phyloP scores from a whole-genome alignment of 2,329 filamentous ascomycete genomes.

The Myriosclerotinia curreyana region DNA sequence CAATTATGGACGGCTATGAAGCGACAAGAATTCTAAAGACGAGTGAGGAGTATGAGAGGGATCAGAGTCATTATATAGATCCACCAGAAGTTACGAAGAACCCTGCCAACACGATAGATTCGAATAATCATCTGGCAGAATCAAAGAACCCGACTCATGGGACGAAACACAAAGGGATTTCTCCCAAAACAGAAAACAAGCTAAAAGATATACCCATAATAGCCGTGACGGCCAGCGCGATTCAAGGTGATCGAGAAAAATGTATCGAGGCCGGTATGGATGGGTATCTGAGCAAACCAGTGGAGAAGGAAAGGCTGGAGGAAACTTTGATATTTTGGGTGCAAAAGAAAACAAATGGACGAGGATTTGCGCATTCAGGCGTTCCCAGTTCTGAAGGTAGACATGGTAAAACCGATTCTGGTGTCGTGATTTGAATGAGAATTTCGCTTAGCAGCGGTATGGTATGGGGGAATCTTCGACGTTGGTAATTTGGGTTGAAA shows the following conservation, averaged over 20 bases:
- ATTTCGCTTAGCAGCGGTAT: neutral
- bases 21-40: slow-evolving; percentile 48
- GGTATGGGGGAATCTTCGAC: neutral
- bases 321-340: slow-evolving; percentile 34
- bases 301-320: slow-evolving; percentile 36
- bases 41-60: slow-evolving; percentile 18
- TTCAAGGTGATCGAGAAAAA: slow-evolving; percentile 47
- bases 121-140: neutral
- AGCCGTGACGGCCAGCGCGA: slow-evolving; percentile 51
- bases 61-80: neutral
- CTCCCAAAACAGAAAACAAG: slow-evolving; percentile 25
- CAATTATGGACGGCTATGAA: slow-evolving; percentile 51
- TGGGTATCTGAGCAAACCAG: slow-evolving; percentile 52
- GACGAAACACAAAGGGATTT: neutral
- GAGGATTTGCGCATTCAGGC: neutral
- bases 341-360: neutral
- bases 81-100: slow-evolving; percentile 38
- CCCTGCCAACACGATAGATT: neutral
- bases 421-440: neutral
- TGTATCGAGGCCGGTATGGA: slow-evolving; percentile 52
- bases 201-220: slow-evolving; percentile 47
- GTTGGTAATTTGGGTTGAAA: neutral
- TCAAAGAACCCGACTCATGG: slow-evolving; percentile 26
- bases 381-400: neutral
- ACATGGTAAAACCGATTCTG: neutral